Evolutionary conservation across 2,329 filamentous ascomycete species (phyloP).

Genomic region (Daldinia sp.): DNA sequence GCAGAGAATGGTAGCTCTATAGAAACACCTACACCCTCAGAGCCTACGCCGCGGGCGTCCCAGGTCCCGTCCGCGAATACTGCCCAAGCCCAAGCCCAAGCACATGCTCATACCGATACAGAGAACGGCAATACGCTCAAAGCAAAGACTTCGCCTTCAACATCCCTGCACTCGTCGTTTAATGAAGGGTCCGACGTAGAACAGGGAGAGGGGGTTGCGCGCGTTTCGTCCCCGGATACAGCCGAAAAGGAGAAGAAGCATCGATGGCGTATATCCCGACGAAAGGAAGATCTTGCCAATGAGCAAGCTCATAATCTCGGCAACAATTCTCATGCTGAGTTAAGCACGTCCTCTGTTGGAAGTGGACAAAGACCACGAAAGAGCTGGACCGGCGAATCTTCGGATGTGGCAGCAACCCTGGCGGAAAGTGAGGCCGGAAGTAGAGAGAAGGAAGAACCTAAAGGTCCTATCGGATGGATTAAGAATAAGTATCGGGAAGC

Average conservation of each 20-base stretch:
- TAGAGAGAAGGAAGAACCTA: slow-evolving; percentile 62
- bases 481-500: slow-evolving; percentile 71
- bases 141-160: slow-evolving; percentile 78
- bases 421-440: slow-evolving; percentile 56
- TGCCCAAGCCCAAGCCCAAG: slow-evolving; percentile 35
- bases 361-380: slow-evolving; percentile 66
- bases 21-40: slow-evolving; percentile 56
- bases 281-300: slow-evolving; percentile 67
- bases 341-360: slow-evolving; percentile 76
- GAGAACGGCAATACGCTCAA: slow-evolving; percentile 65
- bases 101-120: slow-evolving; percentile 55
- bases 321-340: slow-evolving; percentile 71
- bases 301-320: slow-evolving; percentile 65
- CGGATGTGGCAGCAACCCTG: slow-evolving; percentile 58
- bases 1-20: slow-evolving; percentile 44
- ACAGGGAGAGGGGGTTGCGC: slow-evolving; percentile 69
- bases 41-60: slow-evolving; percentile 61
- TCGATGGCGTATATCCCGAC: slow-evolving; percentile 78
- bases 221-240: slow-evolving; percentile 51
- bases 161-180: slow-evolving; percentile 80
- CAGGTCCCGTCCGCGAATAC: slow-evolving; percentile 59
- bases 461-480: slow-evolving; percentile 69
- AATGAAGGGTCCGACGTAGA: slow-evolving; percentile 88
- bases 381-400: slow-evolving; percentile 65
- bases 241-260: slow-evolving; percentile 77